Evolutionary conservation across 1,284 basidiomycete genomes (phyloP).

Genomic region (Trichosporon sp.): DNA sequence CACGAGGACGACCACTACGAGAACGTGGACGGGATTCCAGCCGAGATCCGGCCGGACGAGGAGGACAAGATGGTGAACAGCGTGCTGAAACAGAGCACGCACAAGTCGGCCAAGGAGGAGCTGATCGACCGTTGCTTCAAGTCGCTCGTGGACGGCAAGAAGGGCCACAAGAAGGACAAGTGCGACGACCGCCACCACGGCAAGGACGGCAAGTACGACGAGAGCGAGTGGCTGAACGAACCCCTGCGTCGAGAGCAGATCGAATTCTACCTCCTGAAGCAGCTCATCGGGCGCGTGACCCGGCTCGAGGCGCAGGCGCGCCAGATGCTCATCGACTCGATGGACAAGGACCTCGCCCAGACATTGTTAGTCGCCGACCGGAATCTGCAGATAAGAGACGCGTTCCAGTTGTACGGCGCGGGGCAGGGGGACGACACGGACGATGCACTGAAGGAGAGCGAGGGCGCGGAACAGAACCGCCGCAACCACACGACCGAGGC

Average conservation of each 20-base stretch:
- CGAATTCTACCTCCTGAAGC: constrained; percentile 39
- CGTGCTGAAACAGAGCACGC: not conserved
- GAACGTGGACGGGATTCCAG: not conserved
- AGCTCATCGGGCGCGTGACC: constrained; percentile 43
- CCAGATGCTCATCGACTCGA: constrained; percentile 49
- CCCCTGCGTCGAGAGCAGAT: constrained; percentile 24
- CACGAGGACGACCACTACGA: constrained; percentile 1
- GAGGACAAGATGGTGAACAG: not conserved
- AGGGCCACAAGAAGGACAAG: not conserved
- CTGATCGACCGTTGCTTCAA: not conserved
- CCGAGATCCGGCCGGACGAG: constrained; percentile 1
- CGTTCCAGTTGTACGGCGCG: constrained; percentile 22
- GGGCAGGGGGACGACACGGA: not conserved
- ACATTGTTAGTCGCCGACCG: constrained; percentile 51
- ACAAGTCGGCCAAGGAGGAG: constrained; percentile 1
- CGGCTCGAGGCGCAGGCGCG: constrained; percentile 48
- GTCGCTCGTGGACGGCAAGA: not conserved
- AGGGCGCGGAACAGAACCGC: constrained; percentile 13
- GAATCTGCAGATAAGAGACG: constrained; percentile 48
- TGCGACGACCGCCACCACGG: not conserved
- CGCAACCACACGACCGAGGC: constrained; percentile 12
- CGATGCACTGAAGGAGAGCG: constrained; percentile 4
- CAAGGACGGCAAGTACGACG: constrained; percentile 11
- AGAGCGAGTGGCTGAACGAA: constrained; percentile 16
- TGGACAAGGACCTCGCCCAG: constrained; percentile 48